Conservation (phyloP, 2,329 filamentous ascomycete genomes). For the Diatrype stigma region DNA sequence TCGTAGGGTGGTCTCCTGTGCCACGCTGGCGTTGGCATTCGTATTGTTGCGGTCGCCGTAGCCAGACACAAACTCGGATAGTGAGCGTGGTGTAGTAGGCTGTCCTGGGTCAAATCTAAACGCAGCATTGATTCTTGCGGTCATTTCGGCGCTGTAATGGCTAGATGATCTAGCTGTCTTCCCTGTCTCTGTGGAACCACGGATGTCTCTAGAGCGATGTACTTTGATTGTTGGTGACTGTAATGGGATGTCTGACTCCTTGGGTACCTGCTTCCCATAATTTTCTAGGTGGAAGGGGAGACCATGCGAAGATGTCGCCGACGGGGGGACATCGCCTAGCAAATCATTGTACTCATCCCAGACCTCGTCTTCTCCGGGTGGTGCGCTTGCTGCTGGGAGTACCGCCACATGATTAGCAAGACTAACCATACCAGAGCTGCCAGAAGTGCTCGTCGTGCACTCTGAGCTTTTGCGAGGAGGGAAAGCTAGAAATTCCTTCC, state of each 20-base stretch:
- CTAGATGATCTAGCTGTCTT: conserved; percentile 42
- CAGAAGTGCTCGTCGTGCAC: conserved; percentile 55
- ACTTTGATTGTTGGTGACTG: conserved; percentile 45
- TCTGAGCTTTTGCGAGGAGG: conserved; percentile 69
- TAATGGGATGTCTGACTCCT: conserved; percentile 32
- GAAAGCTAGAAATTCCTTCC: conserved; percentile 69
- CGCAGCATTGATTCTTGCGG: conserved; percentile 46
- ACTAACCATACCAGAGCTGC: conserved; percentile 60
- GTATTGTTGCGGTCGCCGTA: conserved; percentile 33
- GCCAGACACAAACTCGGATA: conserved; percentile 38
- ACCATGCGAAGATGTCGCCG: conserved; percentile 53
- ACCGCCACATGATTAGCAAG: conserved; percentile 63
- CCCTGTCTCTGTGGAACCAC: conserved; percentile 29
- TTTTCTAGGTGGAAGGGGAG: conserved; percentile 53
- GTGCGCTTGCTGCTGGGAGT: conserved; percentile 57
- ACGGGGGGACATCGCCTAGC: conserved; percentile 60
- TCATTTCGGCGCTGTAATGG: conserved; percentile 52
- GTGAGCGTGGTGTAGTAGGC: conserved; percentile 40
- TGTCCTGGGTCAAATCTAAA: conserved; percentile 37
- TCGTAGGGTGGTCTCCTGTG: conserved; percentile 9
- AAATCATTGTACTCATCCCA: conserved; percentile 95
- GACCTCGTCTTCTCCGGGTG: conserved; percentile 75
- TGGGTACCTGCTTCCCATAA: conserved; percentile 35
- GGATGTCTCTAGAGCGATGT: conserved; percentile 22
- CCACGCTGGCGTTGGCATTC: conserved; percentile 9